Evolutionary conservation across 225 moss, liverwort and hornwort genomes (phyloP).

Genomic region (Bryum argenteum): DNA sequence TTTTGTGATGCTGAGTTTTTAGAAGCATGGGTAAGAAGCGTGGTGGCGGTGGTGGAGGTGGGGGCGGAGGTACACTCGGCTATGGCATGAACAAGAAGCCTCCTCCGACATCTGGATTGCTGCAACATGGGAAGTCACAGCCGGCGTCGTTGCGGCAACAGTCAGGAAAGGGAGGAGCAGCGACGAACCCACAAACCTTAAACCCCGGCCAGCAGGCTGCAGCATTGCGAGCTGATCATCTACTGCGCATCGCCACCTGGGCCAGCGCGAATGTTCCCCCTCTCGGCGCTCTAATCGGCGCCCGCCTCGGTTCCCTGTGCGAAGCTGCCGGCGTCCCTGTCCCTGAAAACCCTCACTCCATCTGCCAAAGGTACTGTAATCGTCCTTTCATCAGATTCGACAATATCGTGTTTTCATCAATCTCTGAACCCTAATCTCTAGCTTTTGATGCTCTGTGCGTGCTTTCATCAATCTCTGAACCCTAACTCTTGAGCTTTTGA

Average conservation of each 20-base stretch:
- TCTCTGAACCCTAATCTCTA: slow-evolving; percentile 18
- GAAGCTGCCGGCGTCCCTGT: slow-evolving; percentile 46
- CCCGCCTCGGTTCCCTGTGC: slow-evolving; percentile 56
- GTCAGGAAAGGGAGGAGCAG: slow-evolving; percentile 12
- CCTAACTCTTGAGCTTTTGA: not conserved
- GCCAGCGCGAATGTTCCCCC: slow-evolving; percentile 60
- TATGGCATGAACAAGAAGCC: slow-evolving; percentile 39
- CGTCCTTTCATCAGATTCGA: not conserved
- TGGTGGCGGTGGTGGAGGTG: not conserved
- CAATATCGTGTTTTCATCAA: not conserved
- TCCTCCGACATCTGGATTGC: slow-evolving; percentile 4
- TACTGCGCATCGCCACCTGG: slow-evolving; percentile 68
- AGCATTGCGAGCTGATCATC: slow-evolving; percentile 53
- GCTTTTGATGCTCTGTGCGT: no score
- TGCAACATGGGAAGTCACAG: slow-evolving; percentile 21
- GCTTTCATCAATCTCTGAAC: not conserved
- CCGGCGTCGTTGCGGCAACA: slow-evolving; percentile 47
- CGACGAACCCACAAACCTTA: slow-evolving; percentile 7
- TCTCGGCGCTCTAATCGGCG: slow-evolving; percentile 64
- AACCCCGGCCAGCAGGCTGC: slow-evolving; percentile 38
- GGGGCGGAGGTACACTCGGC: not conserved
- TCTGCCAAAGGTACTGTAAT: slow-evolving; percentile 55
- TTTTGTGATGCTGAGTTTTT: no score
- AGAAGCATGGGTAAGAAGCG: slow-evolving; percentile 34
- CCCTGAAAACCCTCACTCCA: slow-evolving; percentile 45